Conservation (phyloP, 1,139 yeast species). For the Pneumocystis wakefieldiae region DNA sequence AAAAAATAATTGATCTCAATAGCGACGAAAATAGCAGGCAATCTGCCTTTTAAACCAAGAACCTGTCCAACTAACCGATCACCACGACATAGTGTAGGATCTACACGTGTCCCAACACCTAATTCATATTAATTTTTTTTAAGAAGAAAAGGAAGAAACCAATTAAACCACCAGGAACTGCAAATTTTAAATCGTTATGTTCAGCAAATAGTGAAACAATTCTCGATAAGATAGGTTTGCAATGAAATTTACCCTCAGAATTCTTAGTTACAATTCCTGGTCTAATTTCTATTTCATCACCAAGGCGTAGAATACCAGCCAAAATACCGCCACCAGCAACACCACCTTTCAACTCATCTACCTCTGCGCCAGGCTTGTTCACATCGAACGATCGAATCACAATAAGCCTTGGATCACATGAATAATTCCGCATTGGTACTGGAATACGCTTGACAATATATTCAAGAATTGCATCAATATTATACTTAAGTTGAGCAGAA, state of each 20-base stretch:
- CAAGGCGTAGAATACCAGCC: constrained; percentile 90
- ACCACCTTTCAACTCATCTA: constrained; percentile 96
- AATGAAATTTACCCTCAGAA: constrained; percentile 67
- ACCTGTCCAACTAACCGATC: constrained; percentile 99
- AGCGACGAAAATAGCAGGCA: constrained; percentile 92
- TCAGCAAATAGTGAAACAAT: constrained; percentile 93
- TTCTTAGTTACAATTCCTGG: constrained; percentile 98
- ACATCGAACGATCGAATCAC: constrained; percentile 98
- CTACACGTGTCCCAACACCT: constrained; percentile 87
- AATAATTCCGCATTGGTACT: constrained; percentile 87
- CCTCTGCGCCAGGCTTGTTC: constrained; percentile 96
- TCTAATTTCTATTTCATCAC: constrained; percentile 96
- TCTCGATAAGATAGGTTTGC: constrained; percentile 89
- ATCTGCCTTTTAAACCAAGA: constrained; percentile 89
- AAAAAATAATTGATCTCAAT: constrained; percentile 94
- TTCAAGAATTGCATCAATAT: constrained; percentile 96
- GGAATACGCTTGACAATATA: constrained; percentile 92
- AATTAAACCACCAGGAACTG: constrained; percentile 98
- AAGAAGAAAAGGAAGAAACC: constrained; percentile 31
- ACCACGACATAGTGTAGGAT: constrained; percentile 97
- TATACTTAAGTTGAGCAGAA: constrained; percentile 95
- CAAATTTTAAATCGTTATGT: constrained; percentile 92
- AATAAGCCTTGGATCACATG: constrained; percentile 85
- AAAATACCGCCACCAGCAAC: constrained; percentile 99
- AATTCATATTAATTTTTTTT: background rate